Evolutionary conservation across 176 grass and related monocot species (phyloP).

Genomic region (Lolium multiflorum): DNA sequence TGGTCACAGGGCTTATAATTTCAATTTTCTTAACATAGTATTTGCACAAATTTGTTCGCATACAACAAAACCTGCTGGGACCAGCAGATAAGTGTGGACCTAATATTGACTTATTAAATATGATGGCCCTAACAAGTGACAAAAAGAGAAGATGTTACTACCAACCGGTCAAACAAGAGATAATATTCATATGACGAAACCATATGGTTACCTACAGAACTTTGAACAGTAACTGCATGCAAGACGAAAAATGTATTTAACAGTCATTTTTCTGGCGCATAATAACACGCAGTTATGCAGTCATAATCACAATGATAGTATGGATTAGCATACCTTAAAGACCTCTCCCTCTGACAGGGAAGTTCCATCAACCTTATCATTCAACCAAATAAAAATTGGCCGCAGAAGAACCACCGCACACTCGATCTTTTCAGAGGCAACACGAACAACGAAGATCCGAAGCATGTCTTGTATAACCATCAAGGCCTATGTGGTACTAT

Average conservation of each 20-base stretch:
- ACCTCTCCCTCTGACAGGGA: constrained; percentile 72
- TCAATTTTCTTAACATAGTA: constrained; percentile 4
- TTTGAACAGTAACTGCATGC: constrained; percentile 28
- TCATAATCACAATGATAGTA: not conserved
- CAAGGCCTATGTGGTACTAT: constrained; percentile 56
- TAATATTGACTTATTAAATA: constrained; percentile 27
- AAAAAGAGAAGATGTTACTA: not conserved
- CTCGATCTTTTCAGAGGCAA: constrained; percentile 83
- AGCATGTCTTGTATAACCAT: constrained; percentile 98
- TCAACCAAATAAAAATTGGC: constrained; percentile 79
- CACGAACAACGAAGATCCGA: constrained; percentile 80
- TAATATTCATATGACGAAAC: constrained; percentile 5
- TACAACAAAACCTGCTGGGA: not conserved
- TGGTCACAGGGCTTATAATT: constrained; percentile 13
- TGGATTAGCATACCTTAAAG: constrained; percentile 66
- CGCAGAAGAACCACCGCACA: constrained; percentile 84
- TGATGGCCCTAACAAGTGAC: not conserved
- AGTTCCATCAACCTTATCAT: constrained; percentile 68
- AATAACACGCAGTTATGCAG: constrained; percentile 1
- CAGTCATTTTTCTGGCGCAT: not conserved
- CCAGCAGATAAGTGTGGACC: constrained; percentile 20
- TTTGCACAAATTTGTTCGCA: constrained; percentile 26
- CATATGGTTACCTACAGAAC: not conserved
- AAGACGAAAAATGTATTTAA: constrained; percentile 16
- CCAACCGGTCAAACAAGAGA: constrained; percentile 11